Evolutionary conservation across 163 green algal genomes (phyloP).

Genomic region (Smithsoniella earleae): DNA sequence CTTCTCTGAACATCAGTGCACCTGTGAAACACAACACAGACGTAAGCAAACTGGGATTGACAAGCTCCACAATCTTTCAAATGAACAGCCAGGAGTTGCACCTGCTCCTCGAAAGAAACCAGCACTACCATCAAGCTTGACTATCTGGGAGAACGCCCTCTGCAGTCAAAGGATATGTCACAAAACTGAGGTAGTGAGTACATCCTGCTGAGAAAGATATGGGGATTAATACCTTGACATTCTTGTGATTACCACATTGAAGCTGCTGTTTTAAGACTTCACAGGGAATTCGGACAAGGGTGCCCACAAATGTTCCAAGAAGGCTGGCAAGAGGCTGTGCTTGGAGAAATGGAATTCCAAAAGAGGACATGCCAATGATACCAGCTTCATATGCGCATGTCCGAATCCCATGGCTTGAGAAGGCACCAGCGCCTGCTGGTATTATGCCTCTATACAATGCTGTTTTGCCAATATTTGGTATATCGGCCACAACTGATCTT

Average conservation of each 20-base stretch:
- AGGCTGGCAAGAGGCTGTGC: constrained; percentile 49
- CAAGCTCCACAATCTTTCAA: no score
- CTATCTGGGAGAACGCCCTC: constrained; percentile 33
- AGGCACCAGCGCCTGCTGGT: constrained; percentile 36
- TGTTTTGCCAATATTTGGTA: constrained; percentile 41
- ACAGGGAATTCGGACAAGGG: constrained; percentile 52
- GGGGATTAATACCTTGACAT: constrained; percentile 29
- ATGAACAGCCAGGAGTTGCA: no score
- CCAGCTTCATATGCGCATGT: constrained; percentile 49
- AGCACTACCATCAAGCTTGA: not conserved
- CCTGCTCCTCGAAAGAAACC: constrained; percentile 42
- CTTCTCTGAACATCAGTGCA: constrained; percentile 48
- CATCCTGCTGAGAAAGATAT: no score
- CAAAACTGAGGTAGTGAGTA: no score
- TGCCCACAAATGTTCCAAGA: constrained; percentile 53
- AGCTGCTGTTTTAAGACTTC: constrained; percentile 68
- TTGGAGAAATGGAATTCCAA: constrained; percentile 35
- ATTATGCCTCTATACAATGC: constrained; percentile 50
- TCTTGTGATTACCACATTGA: constrained; percentile 48
- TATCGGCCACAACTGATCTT: constrained; percentile 23
- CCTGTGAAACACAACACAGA: no score
- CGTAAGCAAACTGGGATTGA: no score
- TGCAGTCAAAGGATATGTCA: constrained; percentile 9
- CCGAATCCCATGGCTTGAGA: constrained; percentile 48
- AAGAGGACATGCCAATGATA: constrained; percentile 18